phyloP scores from a whole-genome alignment of 805 yeast genomes.

The Kurtzmaniella fragi region DNA sequence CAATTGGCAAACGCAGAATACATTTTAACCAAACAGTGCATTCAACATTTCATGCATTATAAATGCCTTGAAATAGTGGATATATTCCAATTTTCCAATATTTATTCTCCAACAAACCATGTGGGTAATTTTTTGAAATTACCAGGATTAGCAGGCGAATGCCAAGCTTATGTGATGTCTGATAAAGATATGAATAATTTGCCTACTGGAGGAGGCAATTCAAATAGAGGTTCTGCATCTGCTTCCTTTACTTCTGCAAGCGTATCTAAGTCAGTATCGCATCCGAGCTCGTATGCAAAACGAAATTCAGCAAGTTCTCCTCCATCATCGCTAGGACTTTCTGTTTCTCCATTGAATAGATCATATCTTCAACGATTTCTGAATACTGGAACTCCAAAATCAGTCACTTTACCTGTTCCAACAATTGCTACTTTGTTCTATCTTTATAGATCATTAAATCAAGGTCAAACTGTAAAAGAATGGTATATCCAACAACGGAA shows the following conservation, averaged over 20 bases:
- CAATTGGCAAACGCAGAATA: constrained; percentile 78
- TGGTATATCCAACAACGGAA: constrained; percentile 74
- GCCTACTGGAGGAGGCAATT: constrained; percentile 2
- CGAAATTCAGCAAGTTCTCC: constrained; percentile 3
- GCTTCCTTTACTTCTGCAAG: too few relatives aligned
- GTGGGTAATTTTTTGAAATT: constrained; percentile 59
- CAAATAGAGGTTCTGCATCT: neutral
- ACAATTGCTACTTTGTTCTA: constrained; percentile 63
- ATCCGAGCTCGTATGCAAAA: too few relatives aligned
- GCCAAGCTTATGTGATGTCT: constrained; percentile 74
- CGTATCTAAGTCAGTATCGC: too few relatives aligned
- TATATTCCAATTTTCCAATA: constrained; percentile 82
- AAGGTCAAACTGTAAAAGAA: constrained; percentile 68
- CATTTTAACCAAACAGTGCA: constrained; percentile 73
- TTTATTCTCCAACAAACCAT: constrained; percentile 83
- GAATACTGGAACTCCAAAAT: constrained; percentile 1
- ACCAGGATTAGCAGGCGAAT: constrained; percentile 70
- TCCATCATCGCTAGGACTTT: constrained; percentile 3
- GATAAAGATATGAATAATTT: constrained; percentile 12
- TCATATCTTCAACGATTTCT: constrained; percentile 1
- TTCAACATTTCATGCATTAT: constrained; percentile 88
- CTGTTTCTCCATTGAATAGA: constrained; percentile 8
- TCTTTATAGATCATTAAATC: constrained; percentile 72
- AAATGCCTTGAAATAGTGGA: constrained; percentile 79
- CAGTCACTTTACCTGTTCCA: constrained; percentile 36